Evolutionary conservation across 73 alveolate genomes (phyloP), one percentile per base, ranked within the genome.

Genomic region (Loxodes magnus): DNA sequence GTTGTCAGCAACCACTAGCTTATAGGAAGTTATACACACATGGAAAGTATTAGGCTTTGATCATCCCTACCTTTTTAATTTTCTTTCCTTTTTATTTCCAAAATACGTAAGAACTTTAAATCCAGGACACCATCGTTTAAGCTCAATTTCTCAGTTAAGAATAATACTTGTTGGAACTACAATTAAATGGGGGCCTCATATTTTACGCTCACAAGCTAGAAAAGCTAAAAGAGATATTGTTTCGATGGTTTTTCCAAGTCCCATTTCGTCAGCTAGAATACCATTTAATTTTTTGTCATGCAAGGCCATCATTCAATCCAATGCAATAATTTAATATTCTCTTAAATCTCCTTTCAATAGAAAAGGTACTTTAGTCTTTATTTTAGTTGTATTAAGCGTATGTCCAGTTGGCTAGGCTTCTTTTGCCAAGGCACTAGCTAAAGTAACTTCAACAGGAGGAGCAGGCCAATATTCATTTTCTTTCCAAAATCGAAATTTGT

Each of bases 161-260:
- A 95, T 77, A 42, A 92, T 87, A 16, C 98, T 93, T 4, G 98
- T 95, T 4, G 99, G 99, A 2, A 95, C 99, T n/a, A 95, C 96
- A 25, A 95, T 90, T 72, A 95, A 69, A 78, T 95, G 99, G 25
- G 99, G 99, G 0, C 99, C 99, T 99, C 99, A 95, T 20, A 90
- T 67, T 2, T 94, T 96, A 44, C 57, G 7, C 42, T 14, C 28
- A 53, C 93, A 77, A 3, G 98, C 98, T 22, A 84, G 63, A 59
- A 82, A 81, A 0, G 97, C 97, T 15, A 90, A 46, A 29, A 89
- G 74, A 0, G 98, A 81, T 16, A 87, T 90, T 3, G 97, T 88
- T 66, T 91, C 87, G 15, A 86, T 88, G 4, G 97, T 86, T 46
- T 87, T 89, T 19, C 98, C 97, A 35, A 84, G 70, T 43, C 97